Conservation (phyloP, 257 asterid genomes). For the Rhazya stricta region DNA sequence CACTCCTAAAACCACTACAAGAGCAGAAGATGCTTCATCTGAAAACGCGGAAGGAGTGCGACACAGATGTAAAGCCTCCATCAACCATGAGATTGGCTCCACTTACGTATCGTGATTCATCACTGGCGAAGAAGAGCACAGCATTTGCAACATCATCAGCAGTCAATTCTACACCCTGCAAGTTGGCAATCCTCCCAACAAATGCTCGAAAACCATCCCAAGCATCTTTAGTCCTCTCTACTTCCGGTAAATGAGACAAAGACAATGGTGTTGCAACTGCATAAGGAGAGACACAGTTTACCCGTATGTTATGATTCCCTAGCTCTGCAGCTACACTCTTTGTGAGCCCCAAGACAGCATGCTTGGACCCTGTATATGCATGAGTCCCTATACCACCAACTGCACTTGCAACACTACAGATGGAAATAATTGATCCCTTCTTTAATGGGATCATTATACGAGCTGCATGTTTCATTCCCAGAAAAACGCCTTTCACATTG, state of each 20-base stretch:
- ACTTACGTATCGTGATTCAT: constrained; percentile 77
- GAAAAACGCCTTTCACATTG: constrained; percentile 71
- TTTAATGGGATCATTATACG: constrained; percentile 76
- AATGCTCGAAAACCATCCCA: constrained; percentile 56
- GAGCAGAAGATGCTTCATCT: constrained; percentile 27
- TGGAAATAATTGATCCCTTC: constrained; percentile 70
- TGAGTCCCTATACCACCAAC: constrained; percentile 61
- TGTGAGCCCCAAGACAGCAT: constrained; percentile 79
- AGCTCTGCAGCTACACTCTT: constrained; percentile 84
- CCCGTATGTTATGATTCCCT: constrained; percentile 77
- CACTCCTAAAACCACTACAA: neutral
- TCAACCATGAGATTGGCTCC: constrained; percentile 86
- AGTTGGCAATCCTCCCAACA: constrained; percentile 51
- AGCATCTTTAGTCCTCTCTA: constrained; percentile 63
- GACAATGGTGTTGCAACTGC: constrained; percentile 69
- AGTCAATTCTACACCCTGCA: constrained; percentile 73
- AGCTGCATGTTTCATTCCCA: constrained; percentile 94
- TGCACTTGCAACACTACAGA: constrained; percentile 55
- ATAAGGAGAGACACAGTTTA: constrained; percentile 83
- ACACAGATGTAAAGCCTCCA: constrained; percentile 68
- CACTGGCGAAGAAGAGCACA: constrained; percentile 77
- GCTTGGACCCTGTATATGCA: constrained; percentile 80
- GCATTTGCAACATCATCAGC: constrained; percentile 70
- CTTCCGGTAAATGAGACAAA: constrained; percentile 68
- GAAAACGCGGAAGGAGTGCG: constrained; percentile 64